Evolutionary conservation across 805 yeast genomes (phyloP), one percentile per base, ranked within the genome.

Genomic region (Suhomyces kilbournensis): DNA sequence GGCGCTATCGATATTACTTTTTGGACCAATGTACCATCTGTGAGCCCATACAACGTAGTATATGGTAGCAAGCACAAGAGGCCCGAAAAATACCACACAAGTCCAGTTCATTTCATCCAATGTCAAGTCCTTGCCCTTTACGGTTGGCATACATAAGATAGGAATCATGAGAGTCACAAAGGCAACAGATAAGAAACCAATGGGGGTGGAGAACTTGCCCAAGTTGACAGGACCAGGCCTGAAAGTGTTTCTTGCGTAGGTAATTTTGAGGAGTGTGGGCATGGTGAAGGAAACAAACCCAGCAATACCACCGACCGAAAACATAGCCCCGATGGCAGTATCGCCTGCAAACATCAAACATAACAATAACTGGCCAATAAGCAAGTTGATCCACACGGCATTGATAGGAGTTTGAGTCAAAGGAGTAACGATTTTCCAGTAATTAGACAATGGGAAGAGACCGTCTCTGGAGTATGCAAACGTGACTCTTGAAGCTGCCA

Each of bases 251-350:
- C 79, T 68, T 3, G 84, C 78, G 60, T 78, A 80, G 3, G 85
- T 78, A 59, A 82, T 78, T 62, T 83, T 80, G 53, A 85, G 74
- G 7, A 81, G 60, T 17, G 84, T 81, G 10, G 90, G 90, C 58
- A 82, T 71, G n/a, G 81, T 76, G 68, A 85, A 85, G 3, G 90
- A 84, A 53, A 85, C 76, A 60, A 84, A 84, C 0, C 86, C 81
- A 12, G 86, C 80, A 60, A 85, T 84, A 44, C 88, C 89, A 30
- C 88, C 88, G 46, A 85, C 87, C 1, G 88, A 83, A 70, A 85
- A 85, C 54, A 84, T 83, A 43, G 90, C 90, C 28, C 79, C 84
- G 57, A 85, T 82, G 47, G 90, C 86, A 19, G 78, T 75, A 53
- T 81, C 83, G 39, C 87, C 87, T 32, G 85, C 85, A 66, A 85